These are phyloP conservation scores for Auricularia sp. DNA, from an alignment of 768 basidiomycete species.

Conservation along the genomic window DNA sequence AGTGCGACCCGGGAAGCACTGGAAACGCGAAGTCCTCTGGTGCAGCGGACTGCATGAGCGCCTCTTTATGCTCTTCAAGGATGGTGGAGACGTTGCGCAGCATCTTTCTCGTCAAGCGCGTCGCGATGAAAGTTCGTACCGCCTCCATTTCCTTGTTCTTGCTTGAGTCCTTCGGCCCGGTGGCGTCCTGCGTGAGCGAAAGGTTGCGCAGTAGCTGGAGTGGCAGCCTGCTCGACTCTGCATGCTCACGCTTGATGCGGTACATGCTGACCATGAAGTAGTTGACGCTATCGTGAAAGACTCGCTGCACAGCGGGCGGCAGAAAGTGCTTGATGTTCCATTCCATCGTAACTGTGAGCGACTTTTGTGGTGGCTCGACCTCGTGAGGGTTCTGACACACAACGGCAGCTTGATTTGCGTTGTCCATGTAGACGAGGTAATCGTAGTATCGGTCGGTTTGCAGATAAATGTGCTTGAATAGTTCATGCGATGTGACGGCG, in stretches of 20 bases:
- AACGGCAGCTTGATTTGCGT: constrained; percentile 83
- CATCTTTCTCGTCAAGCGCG: constrained; percentile 71
- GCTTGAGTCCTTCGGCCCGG: constrained; percentile 53
- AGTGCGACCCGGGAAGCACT: constrained; percentile 74
- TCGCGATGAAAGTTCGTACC: constrained; percentile 66
- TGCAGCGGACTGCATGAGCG: constrained; percentile 35
- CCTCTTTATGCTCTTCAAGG: constrained; percentile 51
- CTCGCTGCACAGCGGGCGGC: constrained; percentile 67
- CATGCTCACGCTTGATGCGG: constrained; percentile 56
- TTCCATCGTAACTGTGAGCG: constrained; percentile 63
- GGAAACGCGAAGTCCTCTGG: constrained; percentile 71
- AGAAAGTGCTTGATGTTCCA: constrained; percentile 93
- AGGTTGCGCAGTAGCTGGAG: constrained; percentile 59
- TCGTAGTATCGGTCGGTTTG: constrained; percentile 86
- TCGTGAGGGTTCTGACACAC: constrained; percentile 74
- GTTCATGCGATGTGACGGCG: constrained; percentile 87
- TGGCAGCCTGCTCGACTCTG: constrained; percentile 54
- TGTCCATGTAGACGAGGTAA: constrained; percentile 91
- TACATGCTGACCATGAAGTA: constrained; percentile 82
- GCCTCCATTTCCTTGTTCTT: constrained; percentile 62
- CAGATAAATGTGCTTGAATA: constrained; percentile 89
- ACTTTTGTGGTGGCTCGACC: constrained; percentile 52
- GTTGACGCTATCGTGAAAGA: constrained; percentile 65
- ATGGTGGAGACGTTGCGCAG: constrained; percentile 54
- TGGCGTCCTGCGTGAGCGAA: constrained; percentile 39